phyloP scores from a whole-genome alignment of 129 eudicot genomes.

The Dittrichia graveolens region DNA sequence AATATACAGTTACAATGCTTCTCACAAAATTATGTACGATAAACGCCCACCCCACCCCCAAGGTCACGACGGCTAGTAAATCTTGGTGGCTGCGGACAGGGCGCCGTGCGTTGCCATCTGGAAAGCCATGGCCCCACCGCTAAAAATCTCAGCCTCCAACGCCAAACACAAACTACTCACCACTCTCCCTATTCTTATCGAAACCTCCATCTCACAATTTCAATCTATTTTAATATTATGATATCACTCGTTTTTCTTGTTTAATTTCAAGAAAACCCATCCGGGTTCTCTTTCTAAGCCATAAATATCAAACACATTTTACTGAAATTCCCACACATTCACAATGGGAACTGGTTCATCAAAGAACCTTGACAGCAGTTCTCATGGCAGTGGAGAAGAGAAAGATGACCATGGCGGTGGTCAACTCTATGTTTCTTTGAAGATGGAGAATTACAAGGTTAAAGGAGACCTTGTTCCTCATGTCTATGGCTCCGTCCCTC shows the following conservation, averaged over 20 bases:
- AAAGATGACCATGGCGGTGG: conserved; percentile 81
- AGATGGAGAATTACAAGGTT: conserved; percentile 74
- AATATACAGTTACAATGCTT: too few relatives aligned
- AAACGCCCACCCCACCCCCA: neutral
- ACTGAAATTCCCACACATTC: neutral
- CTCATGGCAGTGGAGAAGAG: conserved; percentile 65
- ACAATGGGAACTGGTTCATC: conserved; percentile 83
- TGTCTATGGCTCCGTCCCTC: conserved; percentile 87
- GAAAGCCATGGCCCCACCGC: conserved; percentile 24
- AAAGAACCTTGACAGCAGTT: conserved; percentile 55
- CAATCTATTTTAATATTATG: conserved; percentile 19
- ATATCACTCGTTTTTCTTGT: conserved; percentile 1
- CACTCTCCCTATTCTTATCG: conserved; percentile 29
- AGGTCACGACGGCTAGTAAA: neutral
- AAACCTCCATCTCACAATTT: conserved; percentile 46
- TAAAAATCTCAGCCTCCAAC: conserved; percentile 28
- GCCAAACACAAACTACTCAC: neutral
- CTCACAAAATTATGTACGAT: too few relatives aligned
- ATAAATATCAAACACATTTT: neutral
- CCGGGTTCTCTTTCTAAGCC: conserved; percentile 15
- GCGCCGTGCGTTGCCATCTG: conserved; percentile 30
- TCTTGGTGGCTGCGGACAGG: neutral
- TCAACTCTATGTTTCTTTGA: conserved; percentile 87
- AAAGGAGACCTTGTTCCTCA: conserved; percentile 78
- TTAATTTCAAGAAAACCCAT: conserved; percentile 23